A percentile compares a stretch with the other conserved stretches of the same genome.
These are phyloP conservation scores for Fonsecaea nubica DNA, from an alignment of 2,329 filamentous ascomycete species.

Conservation along the genomic window DNA sequence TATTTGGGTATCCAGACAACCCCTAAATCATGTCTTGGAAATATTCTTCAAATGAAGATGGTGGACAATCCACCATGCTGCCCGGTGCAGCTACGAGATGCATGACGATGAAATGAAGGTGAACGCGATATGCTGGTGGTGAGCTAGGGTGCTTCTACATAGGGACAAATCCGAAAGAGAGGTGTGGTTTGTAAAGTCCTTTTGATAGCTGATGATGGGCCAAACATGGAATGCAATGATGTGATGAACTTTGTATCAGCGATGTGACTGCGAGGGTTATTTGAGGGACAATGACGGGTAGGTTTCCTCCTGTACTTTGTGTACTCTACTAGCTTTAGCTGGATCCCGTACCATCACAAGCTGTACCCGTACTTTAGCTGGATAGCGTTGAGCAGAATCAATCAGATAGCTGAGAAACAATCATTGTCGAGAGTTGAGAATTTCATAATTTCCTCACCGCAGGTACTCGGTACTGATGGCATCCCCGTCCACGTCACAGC, in stretches of 20 bases:
- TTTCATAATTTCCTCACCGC: background rate
- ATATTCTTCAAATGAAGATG: conserved; percentile 17
- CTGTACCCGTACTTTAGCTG: background rate
- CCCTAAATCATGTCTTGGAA: conserved; percentile 34
- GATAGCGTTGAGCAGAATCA: background rate
- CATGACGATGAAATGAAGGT: conserved; percentile 19
- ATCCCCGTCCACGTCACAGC: too few species aligned
- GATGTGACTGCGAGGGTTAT: conserved; percentile 4
- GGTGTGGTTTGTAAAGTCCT: conserved; percentile 1
- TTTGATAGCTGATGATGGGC: conserved; percentile 15
- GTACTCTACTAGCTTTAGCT: conserved; percentile 7
- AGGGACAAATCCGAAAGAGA: conserved; percentile 9
- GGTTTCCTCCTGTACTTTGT: background rate
- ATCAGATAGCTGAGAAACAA: background rate
- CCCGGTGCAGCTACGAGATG: conserved; percentile 23
- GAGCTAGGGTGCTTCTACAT: conserved; percentile 13
- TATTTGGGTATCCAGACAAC: conserved; percentile 33
- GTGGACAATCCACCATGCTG: conserved; percentile 20
- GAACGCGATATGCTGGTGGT: conserved; percentile 9
- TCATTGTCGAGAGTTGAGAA: background rate
- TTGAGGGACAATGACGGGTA: conserved; percentile 1
- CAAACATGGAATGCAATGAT: conserved; percentile 17
- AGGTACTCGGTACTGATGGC: background rate
- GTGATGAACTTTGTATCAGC: conserved; percentile 8
- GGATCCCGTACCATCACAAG: background rate